Evolutionary conservation across 2,329 filamentous ascomycete genomes (phyloP).

Genomic region (Tolypocladium capitatum): DNA sequence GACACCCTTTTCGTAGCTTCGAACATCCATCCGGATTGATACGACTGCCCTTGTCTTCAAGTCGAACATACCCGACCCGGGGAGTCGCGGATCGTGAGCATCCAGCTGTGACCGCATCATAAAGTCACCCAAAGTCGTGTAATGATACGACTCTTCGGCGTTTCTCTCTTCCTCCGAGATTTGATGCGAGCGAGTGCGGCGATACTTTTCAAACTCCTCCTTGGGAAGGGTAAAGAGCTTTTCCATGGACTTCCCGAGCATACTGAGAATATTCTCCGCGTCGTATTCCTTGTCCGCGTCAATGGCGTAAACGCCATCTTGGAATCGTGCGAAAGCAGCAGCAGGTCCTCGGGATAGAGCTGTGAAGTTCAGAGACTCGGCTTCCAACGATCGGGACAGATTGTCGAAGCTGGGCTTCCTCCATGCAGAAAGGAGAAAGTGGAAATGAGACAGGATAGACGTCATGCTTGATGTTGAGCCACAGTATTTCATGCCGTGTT

Average conservation of each 20-base stretch:
- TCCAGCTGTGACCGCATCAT: slow-evolving; percentile 93
- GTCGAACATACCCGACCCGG: slow-evolving; percentile 89
- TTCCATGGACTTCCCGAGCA: slow-evolving; percentile 92
- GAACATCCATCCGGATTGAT: slow-evolving; percentile 76
- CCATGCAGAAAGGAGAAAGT: slow-evolving; percentile 80
- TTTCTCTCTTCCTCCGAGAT: slow-evolving; percentile 60
- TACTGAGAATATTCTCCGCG: slow-evolving; percentile 70
- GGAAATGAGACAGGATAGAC: slow-evolving; percentile 73
- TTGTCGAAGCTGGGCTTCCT: slow-evolving; percentile 53
- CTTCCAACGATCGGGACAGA: slow-evolving; percentile 54
- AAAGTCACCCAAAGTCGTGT: slow-evolving; percentile 74
- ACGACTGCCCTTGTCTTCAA: slow-evolving; percentile 90
- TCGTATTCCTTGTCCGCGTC: slow-evolving; percentile 93
- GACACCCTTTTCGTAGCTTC: slow-evolving; percentile 56
- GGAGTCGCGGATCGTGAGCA: slow-evolving; percentile 72
- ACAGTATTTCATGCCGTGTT: slow-evolving; percentile 64
- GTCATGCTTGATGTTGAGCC: slow-evolving; percentile 98
- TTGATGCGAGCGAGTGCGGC: slow-evolving; percentile 52
- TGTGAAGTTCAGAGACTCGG: slow-evolving; percentile 55
- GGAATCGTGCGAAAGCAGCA: slow-evolving; percentile 70
- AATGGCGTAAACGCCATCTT: slow-evolving; percentile 81
- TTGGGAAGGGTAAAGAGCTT: slow-evolving; percentile 78
- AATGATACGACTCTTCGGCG: slow-evolving; percentile 71
- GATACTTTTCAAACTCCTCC: slow-evolving; percentile 75
- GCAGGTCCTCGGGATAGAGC: slow-evolving; percentile 57